Percentiles rank a stretch among this genome's conserved stretches.
Conservation (phyloP, 371 early-diverging fungal genomes). For the Rhizopus delemar region DNA sequence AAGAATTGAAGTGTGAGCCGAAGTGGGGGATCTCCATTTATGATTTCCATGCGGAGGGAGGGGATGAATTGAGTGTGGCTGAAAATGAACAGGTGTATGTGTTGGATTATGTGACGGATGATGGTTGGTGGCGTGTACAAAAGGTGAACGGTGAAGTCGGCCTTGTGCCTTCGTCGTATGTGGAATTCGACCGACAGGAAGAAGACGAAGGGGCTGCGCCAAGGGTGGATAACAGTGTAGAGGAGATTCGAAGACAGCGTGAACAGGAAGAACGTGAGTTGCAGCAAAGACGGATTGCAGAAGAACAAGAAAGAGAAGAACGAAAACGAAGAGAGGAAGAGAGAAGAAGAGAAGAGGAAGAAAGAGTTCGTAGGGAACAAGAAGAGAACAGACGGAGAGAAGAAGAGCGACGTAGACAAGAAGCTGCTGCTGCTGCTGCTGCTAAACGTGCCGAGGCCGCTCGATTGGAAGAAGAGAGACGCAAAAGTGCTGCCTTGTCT, state of each 20-base stretch:
- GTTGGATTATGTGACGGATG: conserved; percentile 70
- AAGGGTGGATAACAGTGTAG: conserved; percentile 21
- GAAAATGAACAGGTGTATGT: conserved; percentile 79
- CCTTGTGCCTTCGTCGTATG: conserved; percentile 60
- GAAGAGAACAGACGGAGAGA: conserved; percentile 8
- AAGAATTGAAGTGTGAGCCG: conserved; percentile 44
- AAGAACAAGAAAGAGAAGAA: conserved; percentile 19
- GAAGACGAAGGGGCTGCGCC: conserved; percentile 19
- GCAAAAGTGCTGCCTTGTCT: conserved; percentile 27
- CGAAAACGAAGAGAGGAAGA: conserved; percentile 8
- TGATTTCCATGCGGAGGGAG: conserved; percentile 72
- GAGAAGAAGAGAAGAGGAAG: conserved; percentile 11
- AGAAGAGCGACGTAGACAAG: conserved; percentile 27
- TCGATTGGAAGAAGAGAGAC: conserved; percentile 37
- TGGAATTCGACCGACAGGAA: conserved; percentile 51
- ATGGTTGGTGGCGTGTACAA: conserved; percentile 76
- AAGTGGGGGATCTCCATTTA: conserved; percentile 75
- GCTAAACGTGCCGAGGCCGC: conserved; percentile 42
- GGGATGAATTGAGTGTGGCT: conserved; percentile 73
- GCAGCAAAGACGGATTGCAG: conserved; percentile 21
- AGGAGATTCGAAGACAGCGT: conserved; percentile 26
- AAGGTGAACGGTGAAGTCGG: conserved; percentile 51
- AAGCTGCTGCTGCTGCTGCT: conserved; percentile 24
- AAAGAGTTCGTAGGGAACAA: conserved; percentile 8
- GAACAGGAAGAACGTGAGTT: conserved; percentile 31